Conservation (phyloP, 306 rosid genomes). For the Inga leiocalycina region DNA sequence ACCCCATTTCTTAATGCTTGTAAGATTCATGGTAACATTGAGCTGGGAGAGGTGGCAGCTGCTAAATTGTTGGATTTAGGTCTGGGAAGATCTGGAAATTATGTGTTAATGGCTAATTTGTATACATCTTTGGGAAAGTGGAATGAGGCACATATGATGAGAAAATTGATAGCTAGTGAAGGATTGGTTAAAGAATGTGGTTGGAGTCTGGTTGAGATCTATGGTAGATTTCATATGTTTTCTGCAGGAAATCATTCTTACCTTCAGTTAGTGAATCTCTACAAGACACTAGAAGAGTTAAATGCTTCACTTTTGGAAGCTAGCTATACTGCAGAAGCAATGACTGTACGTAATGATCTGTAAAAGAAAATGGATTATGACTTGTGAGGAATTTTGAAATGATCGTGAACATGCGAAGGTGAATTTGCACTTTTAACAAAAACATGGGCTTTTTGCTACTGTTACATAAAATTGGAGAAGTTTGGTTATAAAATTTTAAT, state of each 20-base stretch:
- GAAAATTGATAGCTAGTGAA: conserved; percentile 51
- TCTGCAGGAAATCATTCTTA: conserved; percentile 41
- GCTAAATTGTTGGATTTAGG: conserved; percentile 39
- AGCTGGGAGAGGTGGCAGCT: conserved; percentile 53
- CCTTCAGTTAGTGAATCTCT: conserved; percentile 17
- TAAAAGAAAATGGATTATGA: not conserved
- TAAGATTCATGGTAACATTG: conserved; percentile 52
- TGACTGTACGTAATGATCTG: not conserved
- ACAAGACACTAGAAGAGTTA: conserved; percentile 29
- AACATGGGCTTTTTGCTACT: not conserved
- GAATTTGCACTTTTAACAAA: not conserved
- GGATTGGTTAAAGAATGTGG: conserved; percentile 67
- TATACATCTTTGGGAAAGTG: conserved; percentile 65
- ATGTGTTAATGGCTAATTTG: conserved; percentile 62
- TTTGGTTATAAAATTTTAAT: too few species aligned
- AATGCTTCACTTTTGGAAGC: conserved; percentile 33
- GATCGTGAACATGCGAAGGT: not conserved
- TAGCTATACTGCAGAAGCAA: conserved; percentile 23
- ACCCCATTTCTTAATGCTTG: conserved; percentile 73
- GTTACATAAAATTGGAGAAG: too few species aligned
- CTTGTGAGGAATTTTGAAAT: not conserved
- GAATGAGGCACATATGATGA: conserved; percentile 59
- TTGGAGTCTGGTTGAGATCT: conserved; percentile 66
- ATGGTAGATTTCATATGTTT: conserved; percentile 37
- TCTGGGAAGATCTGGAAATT: conserved; percentile 46